phyloP scores from a whole-genome alignment of 1,284 basidiomycete species.

The Trametes polyzona region DNA sequence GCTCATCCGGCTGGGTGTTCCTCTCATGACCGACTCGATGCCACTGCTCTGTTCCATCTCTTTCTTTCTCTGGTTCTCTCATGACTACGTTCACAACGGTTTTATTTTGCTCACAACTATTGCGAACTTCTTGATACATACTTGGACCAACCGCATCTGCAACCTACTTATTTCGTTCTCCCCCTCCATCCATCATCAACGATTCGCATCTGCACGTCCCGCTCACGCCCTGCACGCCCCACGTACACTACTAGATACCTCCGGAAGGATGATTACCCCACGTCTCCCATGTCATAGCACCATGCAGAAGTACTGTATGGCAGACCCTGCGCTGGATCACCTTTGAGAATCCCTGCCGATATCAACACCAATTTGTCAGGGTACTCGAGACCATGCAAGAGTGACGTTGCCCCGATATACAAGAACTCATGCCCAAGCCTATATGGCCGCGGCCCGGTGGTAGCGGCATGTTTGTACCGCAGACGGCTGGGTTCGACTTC shows the following conservation, averaged over 20 bases:
- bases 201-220: background rate
- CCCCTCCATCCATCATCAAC: no score
- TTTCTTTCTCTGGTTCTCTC: background rate
- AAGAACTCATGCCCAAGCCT: no score
- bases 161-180: background rate
- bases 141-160: background rate
- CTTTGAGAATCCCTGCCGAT: background rate
- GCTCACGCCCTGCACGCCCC: no score
- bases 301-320: background rate
- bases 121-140: conserved; percentile 4
- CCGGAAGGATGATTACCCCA: background rate
- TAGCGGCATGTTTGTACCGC: no score
- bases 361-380: background rate
- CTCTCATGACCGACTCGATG: conserved; percentile 24
- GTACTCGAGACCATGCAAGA: no score
- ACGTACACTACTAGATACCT: conserved; percentile 2
- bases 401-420: no score
- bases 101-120: background rate
- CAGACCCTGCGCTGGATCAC: background rate
- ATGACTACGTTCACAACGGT: background rate
- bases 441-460: no score
- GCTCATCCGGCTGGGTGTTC: conserved; percentile 68
- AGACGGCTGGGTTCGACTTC: no score
- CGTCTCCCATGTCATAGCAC: no score
- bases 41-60: background rate